Evolutionary conservation across 768 basidiomycete genomes (phyloP).

Genomic region (Mycena galericulata): DNA sequence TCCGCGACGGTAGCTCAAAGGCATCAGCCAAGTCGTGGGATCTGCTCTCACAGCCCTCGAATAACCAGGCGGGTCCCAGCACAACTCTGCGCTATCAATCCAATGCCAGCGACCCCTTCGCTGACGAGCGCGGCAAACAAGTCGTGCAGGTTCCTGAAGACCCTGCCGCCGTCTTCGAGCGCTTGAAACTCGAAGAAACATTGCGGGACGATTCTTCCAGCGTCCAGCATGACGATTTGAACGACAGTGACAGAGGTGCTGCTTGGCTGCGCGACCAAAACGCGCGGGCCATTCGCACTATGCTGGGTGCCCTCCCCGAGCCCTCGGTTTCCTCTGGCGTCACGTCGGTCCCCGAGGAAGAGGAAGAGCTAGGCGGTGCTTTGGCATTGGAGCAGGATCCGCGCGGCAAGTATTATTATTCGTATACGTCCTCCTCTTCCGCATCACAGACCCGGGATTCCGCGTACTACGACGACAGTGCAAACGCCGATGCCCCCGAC

Average conservation of each 20-base stretch:
- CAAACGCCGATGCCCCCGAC: slow-evolving; percentile 41
- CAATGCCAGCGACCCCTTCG: slow-evolving; percentile 39
- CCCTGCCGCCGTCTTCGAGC: slow-evolving; percentile 65
- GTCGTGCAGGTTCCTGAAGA: slow-evolving; percentile 52
- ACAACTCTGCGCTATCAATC: slow-evolving; percentile 28
- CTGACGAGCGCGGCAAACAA: slow-evolving; percentile 44
- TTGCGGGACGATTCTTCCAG: slow-evolving; percentile 54
- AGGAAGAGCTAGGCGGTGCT: slow-evolving; percentile 66
- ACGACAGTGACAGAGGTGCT: slow-evolving; percentile 75
- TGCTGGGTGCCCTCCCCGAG: slow-evolving; percentile 68
- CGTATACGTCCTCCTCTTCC: slow-evolving; percentile 59
- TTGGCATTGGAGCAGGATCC: slow-evolving; percentile 75
- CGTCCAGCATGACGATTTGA: slow-evolving; percentile 56
- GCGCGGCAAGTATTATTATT: slow-evolving; percentile 82
- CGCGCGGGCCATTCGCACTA: slow-evolving; percentile 69
- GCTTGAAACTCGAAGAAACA: slow-evolving; percentile 63
- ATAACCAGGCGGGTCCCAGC: slow-evolving; percentile 29
- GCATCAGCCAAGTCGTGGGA: slow-evolving; percentile 33
- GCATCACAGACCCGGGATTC: slow-evolving; percentile 55
- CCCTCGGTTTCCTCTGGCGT: slow-evolving; percentile 68
- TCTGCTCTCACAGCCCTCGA: slow-evolving; percentile 26
- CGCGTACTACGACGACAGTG: slow-evolving; percentile 61
- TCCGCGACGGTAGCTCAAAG: slow-evolving; percentile 19
- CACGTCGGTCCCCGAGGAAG: slow-evolving; percentile 53
- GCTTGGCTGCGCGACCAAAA: slow-evolving; percentile 90